A percentile compares a stretch with the other conserved stretches of the same genome.
phyloP scores from a whole-genome alignment of 306 rosid species.

The Glycine soja region DNA sequence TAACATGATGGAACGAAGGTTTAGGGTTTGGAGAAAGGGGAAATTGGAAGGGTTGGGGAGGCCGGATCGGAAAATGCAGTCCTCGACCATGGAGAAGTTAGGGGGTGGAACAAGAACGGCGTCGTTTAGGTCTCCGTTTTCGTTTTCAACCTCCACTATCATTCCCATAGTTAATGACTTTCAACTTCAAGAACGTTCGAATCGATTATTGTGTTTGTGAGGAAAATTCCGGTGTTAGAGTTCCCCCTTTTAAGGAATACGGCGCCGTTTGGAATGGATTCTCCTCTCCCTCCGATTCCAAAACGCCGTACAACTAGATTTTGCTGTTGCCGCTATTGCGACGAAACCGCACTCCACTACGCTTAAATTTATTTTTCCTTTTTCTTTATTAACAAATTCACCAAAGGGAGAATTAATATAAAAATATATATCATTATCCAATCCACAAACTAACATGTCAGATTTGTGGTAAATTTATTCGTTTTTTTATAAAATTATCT shows the following conservation, averaged over 20 bases:
- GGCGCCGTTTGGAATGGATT: constrained; percentile 31
- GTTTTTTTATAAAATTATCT: no score
- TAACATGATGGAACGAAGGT: constrained; percentile 84
- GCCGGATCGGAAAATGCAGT: constrained; percentile 87
- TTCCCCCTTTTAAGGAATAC: neutral
- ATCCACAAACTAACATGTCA: no score
- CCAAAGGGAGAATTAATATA: no score
- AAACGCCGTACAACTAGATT: constrained; percentile 43
- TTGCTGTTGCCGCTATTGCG: constrained; percentile 42
- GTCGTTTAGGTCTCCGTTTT: constrained; percentile 42
- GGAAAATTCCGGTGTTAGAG: no score
- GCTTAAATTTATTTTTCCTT: neutral
- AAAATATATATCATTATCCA: no score
- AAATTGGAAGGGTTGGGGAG: constrained; percentile 76
- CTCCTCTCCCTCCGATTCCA: neutral
- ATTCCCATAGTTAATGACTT: constrained; percentile 48
- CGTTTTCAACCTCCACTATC: constrained; percentile 50
- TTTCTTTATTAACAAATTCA: neutral
- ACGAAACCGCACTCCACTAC: constrained; percentile 15
- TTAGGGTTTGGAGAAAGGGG: constrained; percentile 69
- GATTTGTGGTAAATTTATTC: no score
- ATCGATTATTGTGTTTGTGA: no score
- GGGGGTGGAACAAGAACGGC: constrained; percentile 67
- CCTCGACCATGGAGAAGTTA: constrained; percentile 92
- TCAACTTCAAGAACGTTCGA: neutral